phyloP scores from a whole-genome alignment of 1,284 basidiomycete species.

The Chalciporus piperatoides region DNA sequence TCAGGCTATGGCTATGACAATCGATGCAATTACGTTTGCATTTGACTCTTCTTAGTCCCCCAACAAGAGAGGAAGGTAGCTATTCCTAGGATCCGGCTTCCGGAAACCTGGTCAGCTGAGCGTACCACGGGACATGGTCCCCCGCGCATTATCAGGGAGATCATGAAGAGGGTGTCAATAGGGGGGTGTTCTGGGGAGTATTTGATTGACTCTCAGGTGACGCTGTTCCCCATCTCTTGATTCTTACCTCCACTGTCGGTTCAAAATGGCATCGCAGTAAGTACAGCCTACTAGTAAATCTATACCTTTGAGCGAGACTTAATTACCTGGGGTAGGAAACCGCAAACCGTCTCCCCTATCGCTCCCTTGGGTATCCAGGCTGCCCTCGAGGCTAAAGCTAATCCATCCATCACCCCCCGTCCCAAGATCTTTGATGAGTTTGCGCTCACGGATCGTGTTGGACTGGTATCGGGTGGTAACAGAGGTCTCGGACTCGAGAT shows the following conservation, averaged over 20 bases:
- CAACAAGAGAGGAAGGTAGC: not conserved
- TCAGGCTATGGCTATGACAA: not conserved
- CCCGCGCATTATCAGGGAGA: not conserved
- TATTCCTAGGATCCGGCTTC: not conserved
- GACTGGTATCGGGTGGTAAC: constrained; percentile 75
- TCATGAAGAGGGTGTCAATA: too few species aligned
- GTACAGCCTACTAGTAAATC: not conserved
- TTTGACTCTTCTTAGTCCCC: not conserved
- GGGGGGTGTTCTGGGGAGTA: not conserved
- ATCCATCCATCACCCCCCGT: constrained; percentile 33
- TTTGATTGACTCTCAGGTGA: not conserved
- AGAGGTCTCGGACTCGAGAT: constrained; percentile 82
- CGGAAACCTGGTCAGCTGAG: constrained; percentile 3
- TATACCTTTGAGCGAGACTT: not conserved
- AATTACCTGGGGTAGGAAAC: constrained; percentile 9
- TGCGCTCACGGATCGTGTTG: constrained; percentile 69
- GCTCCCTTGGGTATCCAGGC: constrained; percentile 60
- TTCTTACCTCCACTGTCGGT: not conserved
- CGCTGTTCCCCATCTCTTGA: not conserved
- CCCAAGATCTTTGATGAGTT: constrained; percentile 71
- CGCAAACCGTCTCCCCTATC: constrained; percentile 50
- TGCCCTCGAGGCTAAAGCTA: constrained; percentile 44
- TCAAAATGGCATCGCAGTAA: constrained; percentile 21
- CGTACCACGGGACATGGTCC: not conserved
- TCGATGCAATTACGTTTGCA: not conserved